Evolutionary conservation across 169 alveolate species (phyloP).

Genomic region (Eimeria tenella): DNA sequence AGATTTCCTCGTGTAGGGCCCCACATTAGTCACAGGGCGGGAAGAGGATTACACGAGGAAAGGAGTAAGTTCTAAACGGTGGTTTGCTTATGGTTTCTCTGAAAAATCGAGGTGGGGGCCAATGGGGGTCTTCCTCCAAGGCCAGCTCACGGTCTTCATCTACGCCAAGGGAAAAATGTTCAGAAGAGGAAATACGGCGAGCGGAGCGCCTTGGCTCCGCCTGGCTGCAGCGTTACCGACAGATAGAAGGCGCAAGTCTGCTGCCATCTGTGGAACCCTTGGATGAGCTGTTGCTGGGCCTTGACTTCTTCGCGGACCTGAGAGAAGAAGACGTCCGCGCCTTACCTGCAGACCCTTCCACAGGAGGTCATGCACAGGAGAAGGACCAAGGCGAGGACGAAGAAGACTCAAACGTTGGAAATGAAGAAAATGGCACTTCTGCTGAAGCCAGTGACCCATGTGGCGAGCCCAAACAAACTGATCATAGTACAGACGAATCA

Average conservation of each 20-base stretch:
- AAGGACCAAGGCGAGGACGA: background rate
- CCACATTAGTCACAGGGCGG: background rate
- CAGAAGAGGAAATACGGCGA: constrained; percentile 3
- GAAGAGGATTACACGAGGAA: background rate
- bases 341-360: background rate
- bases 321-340: constrained; percentile 65
- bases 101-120: constrained; percentile 2
- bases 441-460: background rate
- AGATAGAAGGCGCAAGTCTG: constrained; percentile 59
- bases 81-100: constrained; percentile 22
- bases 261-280: constrained; percentile 73
- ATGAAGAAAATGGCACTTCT: background rate
- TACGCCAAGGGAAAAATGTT: background rate
- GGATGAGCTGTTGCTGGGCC: constrained; percentile 65
- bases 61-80: background rate
- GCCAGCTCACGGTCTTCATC: background rate
- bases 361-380: background rate
- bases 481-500: background rate
- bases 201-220: constrained; percentile 67
- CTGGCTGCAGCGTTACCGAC: constrained; percentile 76
- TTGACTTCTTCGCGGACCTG: constrained; percentile 75
- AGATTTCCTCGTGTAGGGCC: background rate
- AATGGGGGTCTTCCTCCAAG: constrained; percentile 14
- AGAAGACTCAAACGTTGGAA: background rate
- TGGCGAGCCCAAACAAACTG: background rate